These are phyloP conservation scores for Ophiostoma perfectum DNA, from an alignment of 2,329 filamentous ascomycete genomes.

Conservation along the genomic window DNA sequence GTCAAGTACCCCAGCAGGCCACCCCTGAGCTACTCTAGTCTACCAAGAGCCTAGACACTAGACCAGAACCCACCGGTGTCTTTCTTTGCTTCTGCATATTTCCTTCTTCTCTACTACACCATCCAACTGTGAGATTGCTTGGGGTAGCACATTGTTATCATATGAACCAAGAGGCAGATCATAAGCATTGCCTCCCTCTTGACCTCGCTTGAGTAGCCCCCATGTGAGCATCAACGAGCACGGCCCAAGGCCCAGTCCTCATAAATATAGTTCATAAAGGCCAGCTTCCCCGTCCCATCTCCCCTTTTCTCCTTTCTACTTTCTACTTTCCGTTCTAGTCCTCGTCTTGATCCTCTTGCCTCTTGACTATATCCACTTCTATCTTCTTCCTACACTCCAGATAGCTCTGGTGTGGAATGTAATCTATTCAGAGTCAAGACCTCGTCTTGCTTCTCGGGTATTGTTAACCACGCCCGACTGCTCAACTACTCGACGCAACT, in stretches of 20 bases:
- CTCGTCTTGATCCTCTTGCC: neutral
- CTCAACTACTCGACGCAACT: no score
- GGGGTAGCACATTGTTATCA: no score
- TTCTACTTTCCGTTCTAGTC: neutral
- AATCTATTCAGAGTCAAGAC: neutral
- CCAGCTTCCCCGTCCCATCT: neutral
- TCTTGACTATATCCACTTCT: neutral
- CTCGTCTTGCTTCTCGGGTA: neutral
- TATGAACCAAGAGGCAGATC: neutral
- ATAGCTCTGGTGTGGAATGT: slow-evolving; percentile 9
- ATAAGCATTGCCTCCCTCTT: neutral
- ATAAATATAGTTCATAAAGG: neutral
- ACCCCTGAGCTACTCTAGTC: neutral
- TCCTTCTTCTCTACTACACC: neutral
- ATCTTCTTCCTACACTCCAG: neutral
- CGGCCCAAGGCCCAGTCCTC: no score
- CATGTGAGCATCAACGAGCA: neutral
- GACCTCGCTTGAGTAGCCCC: neutral
- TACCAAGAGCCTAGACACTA: neutral
- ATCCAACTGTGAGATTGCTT: neutral
- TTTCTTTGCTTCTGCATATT: neutral
- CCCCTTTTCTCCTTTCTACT: neutral
- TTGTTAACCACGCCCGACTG: no score
- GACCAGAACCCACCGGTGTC: neutral
- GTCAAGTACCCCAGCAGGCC: no score